Evolutionary conservation across 371 early-diverging fungal species (phyloP).

Genomic region (Apophysomyces variabilis): DNA sequence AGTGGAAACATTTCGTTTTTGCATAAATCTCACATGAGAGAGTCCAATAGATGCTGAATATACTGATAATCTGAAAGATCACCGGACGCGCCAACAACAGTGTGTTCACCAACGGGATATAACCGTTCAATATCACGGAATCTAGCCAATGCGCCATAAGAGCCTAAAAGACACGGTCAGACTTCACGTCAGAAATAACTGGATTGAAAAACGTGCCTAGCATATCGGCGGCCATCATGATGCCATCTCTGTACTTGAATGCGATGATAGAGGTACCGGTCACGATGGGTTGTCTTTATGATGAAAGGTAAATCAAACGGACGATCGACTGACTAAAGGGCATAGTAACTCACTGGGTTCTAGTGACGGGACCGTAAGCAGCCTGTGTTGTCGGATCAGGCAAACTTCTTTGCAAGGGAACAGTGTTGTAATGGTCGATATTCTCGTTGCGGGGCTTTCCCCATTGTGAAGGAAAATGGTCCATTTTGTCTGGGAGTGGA

Average conservation of each 20-base stretch:
- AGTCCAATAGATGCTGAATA: constrained; percentile 84
- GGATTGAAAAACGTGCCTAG: constrained; percentile 61
- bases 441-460: constrained; percentile 77
- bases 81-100: constrained; percentile 93
- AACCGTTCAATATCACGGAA: constrained; percentile 93
- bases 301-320: background rate
- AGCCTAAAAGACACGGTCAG: constrained; percentile 60
- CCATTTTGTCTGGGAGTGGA: constrained; percentile 48
- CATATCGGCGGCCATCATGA: constrained; percentile 98
- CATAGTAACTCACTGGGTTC: constrained; percentile 59
- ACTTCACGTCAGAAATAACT: background rate
- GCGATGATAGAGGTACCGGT: constrained; percentile 98
- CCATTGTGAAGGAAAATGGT: constrained; percentile 84
- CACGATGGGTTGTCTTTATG: constrained; percentile 82
- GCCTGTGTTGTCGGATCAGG: constrained; percentile 47
- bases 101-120: constrained; percentile 77
- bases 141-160: constrained; percentile 96
- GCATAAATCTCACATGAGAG: constrained; percentile 70
- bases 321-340: background rate
- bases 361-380: constrained; percentile 58
- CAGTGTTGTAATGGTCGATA: constrained; percentile 63
- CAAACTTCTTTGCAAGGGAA: constrained; percentile 53
- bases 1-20: background rate
- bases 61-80: constrained; percentile 96
- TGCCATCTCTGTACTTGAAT: constrained; percentile 96